Evolutionary conservation across 2,329 filamentous ascomycete genomes (phyloP).

Genomic region (Cladosporium halotolerans): DNA sequence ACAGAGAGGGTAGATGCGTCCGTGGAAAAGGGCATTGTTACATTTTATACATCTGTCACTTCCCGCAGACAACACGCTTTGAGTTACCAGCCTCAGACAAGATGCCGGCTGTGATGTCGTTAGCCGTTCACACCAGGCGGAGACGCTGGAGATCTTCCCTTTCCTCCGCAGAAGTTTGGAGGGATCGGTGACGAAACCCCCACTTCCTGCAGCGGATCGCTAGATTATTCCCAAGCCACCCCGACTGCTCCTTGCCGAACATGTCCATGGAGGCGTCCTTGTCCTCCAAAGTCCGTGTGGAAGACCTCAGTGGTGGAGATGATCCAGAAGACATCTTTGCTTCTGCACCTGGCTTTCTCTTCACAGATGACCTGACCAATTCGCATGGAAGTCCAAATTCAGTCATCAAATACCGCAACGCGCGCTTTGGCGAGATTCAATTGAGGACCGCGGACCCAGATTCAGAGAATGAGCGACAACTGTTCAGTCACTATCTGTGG

Average conservation of each 20-base stretch:
- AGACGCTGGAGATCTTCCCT: neutral
- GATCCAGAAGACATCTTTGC: slow-evolving; percentile 43
- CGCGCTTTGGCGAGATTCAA: slow-evolving; percentile 33
- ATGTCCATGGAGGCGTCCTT: slow-evolving; percentile 13
- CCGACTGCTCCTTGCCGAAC: neutral
- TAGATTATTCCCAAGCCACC: neutral
- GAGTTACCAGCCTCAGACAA: neutral
- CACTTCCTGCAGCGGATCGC: neutral
- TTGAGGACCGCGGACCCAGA: slow-evolving; percentile 40
- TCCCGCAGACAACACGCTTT: neutral
- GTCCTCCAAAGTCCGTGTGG: slow-evolving; percentile 24
- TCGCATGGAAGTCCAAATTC: slow-evolving; percentile 59
- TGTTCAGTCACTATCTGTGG: slow-evolving; percentile 71
- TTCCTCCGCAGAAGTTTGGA: neutral
- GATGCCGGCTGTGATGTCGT: neutral
- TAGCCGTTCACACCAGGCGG: neutral
- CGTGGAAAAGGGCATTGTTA: neutral
- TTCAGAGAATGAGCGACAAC: slow-evolving; percentile 48
- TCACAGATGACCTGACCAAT: slow-evolving; percentile 61
- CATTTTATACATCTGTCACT: neutral
- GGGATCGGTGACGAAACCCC: neutral
- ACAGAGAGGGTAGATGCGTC: no score
- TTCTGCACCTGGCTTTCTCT: slow-evolving; percentile 56
- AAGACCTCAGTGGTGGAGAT: slow-evolving; percentile 18
- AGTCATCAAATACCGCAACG: slow-evolving; percentile 50